Base-by-base conservation (phyloP, 1,284 basidiomycete species). In the Wallemia hederae region DNA sequence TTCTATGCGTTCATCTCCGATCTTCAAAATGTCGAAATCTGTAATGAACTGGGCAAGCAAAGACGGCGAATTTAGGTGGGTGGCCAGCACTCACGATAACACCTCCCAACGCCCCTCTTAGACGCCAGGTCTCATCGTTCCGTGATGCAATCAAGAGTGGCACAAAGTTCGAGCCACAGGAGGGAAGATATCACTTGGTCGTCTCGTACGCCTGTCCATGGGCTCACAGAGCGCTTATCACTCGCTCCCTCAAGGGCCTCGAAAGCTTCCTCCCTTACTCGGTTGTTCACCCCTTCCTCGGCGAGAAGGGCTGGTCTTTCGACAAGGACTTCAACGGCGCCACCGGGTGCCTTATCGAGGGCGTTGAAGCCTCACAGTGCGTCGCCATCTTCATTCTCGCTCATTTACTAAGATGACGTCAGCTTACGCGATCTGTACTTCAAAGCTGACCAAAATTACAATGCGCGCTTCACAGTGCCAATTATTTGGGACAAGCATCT, bases 401-500 rank as follows among this genome's bases (percentile, higher is more conserved):
- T 31, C 7, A n/a, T n/a, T 31, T 31, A 7, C 49, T 74, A 80
- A 5, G 69, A 79, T 62, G 81, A 92, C 69, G 69, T 97, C 66
- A 31, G 29, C n/a, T 49, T 49, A 49, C 81, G 80, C 64, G 90
- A 97, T 62, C 74, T 97, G 55, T 98, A 97, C 72, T 72, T 83
- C 63, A 80, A 77, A 62, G 85, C 80, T 0, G 74, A 88, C 63
- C 80, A 82, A 1, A 68, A 79, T 59, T 90, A 85, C 65, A 64
- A 66, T 11, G 82, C 68, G 61, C 80, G 82, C 59, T 89, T 85
- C 74, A 87, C 88, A 2, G 87, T 91, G 1, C 91, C 92, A n/a
- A 74, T 91, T 59, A 74, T 97, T 1, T 98, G 89, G 87, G 94
- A 97, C 74, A 92, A 82, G 74, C 85, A 94, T 72, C 74, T 71